Evolutionary conservation across 441 rosid species (phyloP).

Genomic region (Cnidoscolus chayamansa): DNA sequence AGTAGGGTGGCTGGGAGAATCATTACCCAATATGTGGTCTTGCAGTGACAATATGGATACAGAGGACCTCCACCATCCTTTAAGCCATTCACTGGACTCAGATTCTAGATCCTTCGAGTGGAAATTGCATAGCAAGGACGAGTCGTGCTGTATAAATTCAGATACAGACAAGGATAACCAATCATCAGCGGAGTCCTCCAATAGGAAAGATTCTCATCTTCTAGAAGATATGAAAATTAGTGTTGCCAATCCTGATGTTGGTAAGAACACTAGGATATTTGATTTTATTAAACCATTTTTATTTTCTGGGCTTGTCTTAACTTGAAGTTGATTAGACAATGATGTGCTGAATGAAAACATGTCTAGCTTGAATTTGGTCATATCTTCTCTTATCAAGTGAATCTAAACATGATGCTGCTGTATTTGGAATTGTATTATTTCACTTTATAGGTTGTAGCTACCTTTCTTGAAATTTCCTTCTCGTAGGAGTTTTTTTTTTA

Average conservation of each 20-base stretch:
- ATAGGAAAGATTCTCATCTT: conserved; percentile 26
- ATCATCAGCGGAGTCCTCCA: conserved; percentile 28
- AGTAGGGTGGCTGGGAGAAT: conserved; percentile 44
- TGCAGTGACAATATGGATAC: conserved; percentile 29
- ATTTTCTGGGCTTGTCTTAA: conserved; percentile 11
- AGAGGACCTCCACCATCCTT: conserved; percentile 33
- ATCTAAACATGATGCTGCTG: neutral
- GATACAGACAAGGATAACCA: conserved; percentile 31
- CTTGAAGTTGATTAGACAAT: conserved; percentile 14
- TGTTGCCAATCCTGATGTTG: conserved; percentile 40
- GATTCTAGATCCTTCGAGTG: conserved; percentile 36
- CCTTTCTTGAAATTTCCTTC: conserved; percentile 5
- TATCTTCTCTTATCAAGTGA: neutral
- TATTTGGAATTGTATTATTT: neutral
- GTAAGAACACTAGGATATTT: conserved; percentile 42
- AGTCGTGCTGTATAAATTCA: conserved; percentile 28
- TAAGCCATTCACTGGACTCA: conserved; percentile 66
- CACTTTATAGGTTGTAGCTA: neutral
- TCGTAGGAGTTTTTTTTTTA: neutral
- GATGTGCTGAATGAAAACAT: neutral
- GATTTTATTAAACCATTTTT: neutral
- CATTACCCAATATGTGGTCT: conserved; percentile 66
- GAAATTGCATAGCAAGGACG: conserved; percentile 36
- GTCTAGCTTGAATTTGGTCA: neutral
- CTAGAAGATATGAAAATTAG: conserved; percentile 30